Evolutionary conservation across 2,329 filamentous ascomycete genomes (phyloP), one percentile per base, ranked within the genome.

Genomic region (Cryphonectria carpinicola): DNA sequence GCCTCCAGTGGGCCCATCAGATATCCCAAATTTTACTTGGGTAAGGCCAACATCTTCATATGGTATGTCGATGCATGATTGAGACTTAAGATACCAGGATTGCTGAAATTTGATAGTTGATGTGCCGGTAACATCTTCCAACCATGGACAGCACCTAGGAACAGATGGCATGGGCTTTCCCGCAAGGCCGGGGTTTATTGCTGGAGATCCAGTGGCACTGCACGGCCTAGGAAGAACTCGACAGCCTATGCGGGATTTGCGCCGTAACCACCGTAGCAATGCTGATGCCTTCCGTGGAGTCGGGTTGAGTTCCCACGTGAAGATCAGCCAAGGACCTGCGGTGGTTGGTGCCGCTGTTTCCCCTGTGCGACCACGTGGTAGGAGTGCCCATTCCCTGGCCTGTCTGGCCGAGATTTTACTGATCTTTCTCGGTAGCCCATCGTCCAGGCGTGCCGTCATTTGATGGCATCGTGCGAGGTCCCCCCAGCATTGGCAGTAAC

Each of bases 111-210:
- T 13, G 22, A 37, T 37, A 81, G 79, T 71, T 7, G 77, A 78
- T 35, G 49, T 79, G 19, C 77, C 79, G n/a, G 52, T 78, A 41
- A 81, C 80, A 0, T 79, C 80, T 25, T 78, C 79, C 14, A 78
- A 76, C 37, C 76, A 80, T 73, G 75, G 77, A n/a, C 76, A 77
- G 73, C 22, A 75, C 76, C 37, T 63, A 72, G 28, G 66, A 66
- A 46, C 22, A 49, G 65, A 61, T 32, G 70, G 74, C 19, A 70
- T 78, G 35, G 77, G 77, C 19, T 62, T 81, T 39, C 76, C 79
- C 28, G 76, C 74, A 7, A 76, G 79, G 43, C 77, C 79, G 7
- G 78, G 79, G 19, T 71, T 79, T 7, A 76, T 79, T n/a, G 68
- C 74, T n/a, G 78, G 78, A 11, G 76, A 78, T 19, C 75, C 76